Base-by-base conservation (phyloP, 1,284 basidiomycete genomes). In the Rhodotorula sp. region DNA sequence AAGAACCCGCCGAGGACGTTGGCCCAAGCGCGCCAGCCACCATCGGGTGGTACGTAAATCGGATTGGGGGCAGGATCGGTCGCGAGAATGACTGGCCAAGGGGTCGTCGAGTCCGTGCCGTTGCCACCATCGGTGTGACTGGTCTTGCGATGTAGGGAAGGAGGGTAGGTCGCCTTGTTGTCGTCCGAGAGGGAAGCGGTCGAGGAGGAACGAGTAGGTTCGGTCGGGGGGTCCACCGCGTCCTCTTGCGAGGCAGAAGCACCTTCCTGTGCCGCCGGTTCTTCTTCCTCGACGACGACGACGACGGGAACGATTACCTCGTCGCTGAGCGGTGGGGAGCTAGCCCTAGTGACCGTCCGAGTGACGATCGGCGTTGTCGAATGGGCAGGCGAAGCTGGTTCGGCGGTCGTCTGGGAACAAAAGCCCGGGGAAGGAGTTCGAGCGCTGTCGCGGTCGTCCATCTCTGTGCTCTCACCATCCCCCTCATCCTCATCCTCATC, bases 1-100 rank as follows among this genome's bases (percentile, higher is more conserved):
- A 68, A 56, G 49, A 60, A 71, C 0, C 70, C 70, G 6, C 70
- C 70, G 12, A 66, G 6, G 26, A 71, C 70, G 48, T 65, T 68
- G 23, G 63, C 14, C 60, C 60, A 71, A 0, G 70, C 70, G 7
- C 64, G 48, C 10, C 55, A 1, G 3, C 70, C 70, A 5, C 70
- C 70, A 52, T 71, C 70, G 1, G 70, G 70, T 14, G 50, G 54
- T 3, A 59, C 31, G 31, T 38, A 18, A 34, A 21, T 21, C 31
- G 56, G 21, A 5, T 7, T 43, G 31, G 19, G 5, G 12, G 26
- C 6, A 14, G 26, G 8, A 5, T 55, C 4, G 18, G 23, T 16
- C 12, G 10, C 26, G 14, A 55, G 54, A 43, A 43, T 2, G 43
- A 49, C 45, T 7, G 59, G 59, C 45, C 28, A 34, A 6, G 45